Conservation (phyloP, 495 filamentous ascomycete genomes). For the Penicillium riverlandense region DNA sequence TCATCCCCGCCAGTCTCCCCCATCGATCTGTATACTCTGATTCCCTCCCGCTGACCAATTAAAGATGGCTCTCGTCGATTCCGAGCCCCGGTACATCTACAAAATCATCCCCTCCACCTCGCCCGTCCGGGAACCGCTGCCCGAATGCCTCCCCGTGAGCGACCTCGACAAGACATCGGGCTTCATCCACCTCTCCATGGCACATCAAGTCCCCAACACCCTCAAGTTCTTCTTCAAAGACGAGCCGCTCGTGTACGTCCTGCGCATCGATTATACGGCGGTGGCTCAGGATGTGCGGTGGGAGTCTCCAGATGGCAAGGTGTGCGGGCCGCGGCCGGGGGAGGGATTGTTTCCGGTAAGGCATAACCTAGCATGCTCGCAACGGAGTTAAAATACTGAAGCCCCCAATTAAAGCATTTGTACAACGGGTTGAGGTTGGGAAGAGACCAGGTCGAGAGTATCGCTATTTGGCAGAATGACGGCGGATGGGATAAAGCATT, state of each 20-base stretch:
- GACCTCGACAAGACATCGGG: conserved; percentile 31
- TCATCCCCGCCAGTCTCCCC: not conserved
- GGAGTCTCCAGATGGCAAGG: conserved; percentile 35
- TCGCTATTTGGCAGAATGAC: conserved; percentile 38
- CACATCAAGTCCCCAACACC: conserved; percentile 34
- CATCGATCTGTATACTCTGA: not conserved
- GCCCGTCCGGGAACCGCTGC: conserved; percentile 35
- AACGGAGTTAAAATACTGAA: no score
- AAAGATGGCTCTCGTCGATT: conserved; percentile 18
- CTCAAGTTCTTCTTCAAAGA: conserved; percentile 63
- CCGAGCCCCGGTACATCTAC: conserved; percentile 33
- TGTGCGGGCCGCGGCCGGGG: conserved; percentile 31
- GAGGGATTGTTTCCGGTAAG: conserved; percentile 42
- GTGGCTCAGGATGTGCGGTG: conserved; percentile 28
- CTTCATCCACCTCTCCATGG: conserved; percentile 37
- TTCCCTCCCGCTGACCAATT: not conserved
- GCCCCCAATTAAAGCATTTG: conserved; percentile 23
- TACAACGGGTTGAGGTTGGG: conserved; percentile 40
- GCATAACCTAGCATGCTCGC: not conserved
- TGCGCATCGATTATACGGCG: conserved; percentile 69
- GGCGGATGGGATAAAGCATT: conserved; percentile 38
- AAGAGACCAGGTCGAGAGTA: conserved; percentile 36
- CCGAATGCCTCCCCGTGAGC: conserved; percentile 35
- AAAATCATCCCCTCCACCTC: conserved; percentile 37
- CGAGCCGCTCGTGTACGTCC: conserved; percentile 66